Base-by-base conservation (phyloP, 352 stramenopile genomes). In the Globisporangium cystogenes region DNA sequence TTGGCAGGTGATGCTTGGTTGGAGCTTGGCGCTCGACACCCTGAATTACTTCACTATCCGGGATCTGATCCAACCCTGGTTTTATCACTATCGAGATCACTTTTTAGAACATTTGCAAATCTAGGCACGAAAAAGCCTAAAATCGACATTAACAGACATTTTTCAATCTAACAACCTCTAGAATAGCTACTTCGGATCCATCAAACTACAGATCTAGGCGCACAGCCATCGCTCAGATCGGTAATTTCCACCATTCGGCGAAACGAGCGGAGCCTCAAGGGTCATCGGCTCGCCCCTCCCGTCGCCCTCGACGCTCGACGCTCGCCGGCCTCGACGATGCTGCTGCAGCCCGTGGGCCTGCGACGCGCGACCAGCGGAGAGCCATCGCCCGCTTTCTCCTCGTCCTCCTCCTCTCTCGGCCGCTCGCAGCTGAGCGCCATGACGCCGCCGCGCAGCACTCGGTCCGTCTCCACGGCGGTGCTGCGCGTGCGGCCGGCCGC, bases 401-500 rank as follows among this genome's bases (percentile, higher is more conserved):
- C 33, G 33, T 3, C 10, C 26, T 7, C 15, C 27, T 7, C 3
- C 16, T 16, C 14, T 15, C 3, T 16, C 24, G 8, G 10, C 7
- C 39, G n/a, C 18, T 3, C 26, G 11, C 45, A 23, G 20, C 8
- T 24, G 27, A 54, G 23, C 27, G 42, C 51, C 14, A 45, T 51
- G 27, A 39, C 26, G 39, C 37, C 18, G 4, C 44, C 33, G 33
- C 33, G 33, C 33, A 18, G 12, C 33, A 12, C 33, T 10, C 33
- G 33, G n/a, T n/a, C 33, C 11, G 12, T 18, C 33, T 16, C 33
- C 24, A 16, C 35, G 18, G 55, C 37, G 20, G 47, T 62, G 48
- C 48, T 62, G 41, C 33, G 18, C 23, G 55, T 62, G 41, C 55
- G 55, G 29, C 39, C 48, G 4, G 43, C 48, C 23, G 54, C 37